Evolutionary conservation across 306 rosid species (phyloP).

Genomic region (Echinosophora koreensis): DNA sequence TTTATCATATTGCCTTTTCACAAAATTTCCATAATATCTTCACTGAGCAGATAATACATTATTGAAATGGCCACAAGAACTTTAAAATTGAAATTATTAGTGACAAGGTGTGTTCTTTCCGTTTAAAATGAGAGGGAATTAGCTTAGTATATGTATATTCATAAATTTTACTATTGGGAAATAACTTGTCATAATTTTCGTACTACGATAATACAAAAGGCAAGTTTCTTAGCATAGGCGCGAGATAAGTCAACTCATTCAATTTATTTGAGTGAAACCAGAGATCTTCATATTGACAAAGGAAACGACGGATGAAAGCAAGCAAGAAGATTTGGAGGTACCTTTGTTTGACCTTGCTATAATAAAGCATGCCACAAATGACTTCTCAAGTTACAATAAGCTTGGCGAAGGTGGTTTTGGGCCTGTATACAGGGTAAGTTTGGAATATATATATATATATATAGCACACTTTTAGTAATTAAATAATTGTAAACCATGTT

Average conservation of each 20-base stretch:
- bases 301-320: background rate
- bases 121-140: background rate
- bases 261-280: background rate
- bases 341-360: slow-evolving; percentile 53
- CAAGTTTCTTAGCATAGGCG: background rate
- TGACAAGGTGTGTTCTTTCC: background rate
- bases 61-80: background rate
- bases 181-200: background rate
- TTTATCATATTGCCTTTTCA: background rate
- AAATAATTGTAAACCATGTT: background rate
- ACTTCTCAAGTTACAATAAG: slow-evolving; percentile 55
- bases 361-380: slow-evolving; percentile 54
- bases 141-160: no score
- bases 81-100: background rate
- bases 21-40: background rate
- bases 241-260: background rate
- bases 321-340: slow-evolving; percentile 55
- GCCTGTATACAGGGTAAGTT: slow-evolving; percentile 58
- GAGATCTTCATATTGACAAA: background rate
- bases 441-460: background rate
- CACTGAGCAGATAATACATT: background rate
- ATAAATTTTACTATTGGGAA: no score
- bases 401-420: slow-evolving; percentile 79
- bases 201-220: background rate
- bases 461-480: background rate